Evolutionary conservation across 1,284 basidiomycete genomes (phyloP).

Genomic region (Naganishia sp.): DNA sequence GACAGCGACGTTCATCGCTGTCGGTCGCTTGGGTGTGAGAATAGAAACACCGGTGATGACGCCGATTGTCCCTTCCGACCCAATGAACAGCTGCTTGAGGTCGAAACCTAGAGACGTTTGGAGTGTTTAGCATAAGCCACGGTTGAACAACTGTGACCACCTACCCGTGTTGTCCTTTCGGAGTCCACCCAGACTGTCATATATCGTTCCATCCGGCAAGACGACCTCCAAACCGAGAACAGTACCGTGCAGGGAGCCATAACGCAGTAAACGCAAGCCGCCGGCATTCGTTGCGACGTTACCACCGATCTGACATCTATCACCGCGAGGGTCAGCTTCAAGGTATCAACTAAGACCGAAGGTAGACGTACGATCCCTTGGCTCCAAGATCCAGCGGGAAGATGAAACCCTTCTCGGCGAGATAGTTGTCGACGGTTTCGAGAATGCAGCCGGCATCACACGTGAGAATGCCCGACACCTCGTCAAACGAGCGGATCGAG

Average conservation of each 20-base stretch:
- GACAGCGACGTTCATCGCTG: conserved; percentile 61
- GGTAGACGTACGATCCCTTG: conserved; percentile 71
- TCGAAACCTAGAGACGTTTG: conserved; percentile 73
- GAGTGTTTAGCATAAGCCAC: conserved; percentile 2
- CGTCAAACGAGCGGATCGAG: conserved; percentile 86
- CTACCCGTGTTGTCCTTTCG: conserved; percentile 97
- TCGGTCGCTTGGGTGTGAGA: conserved; percentile 85
- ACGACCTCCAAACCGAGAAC: conserved; percentile 98
- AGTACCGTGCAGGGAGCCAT: conserved; percentile 92
- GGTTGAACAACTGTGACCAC: conserved; percentile 36
- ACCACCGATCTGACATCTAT: conserved; percentile 88
- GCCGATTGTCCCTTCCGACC: conserved; percentile 93
- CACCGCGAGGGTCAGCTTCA: conserved; percentile 51
- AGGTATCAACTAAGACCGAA: conserved; percentile 48
- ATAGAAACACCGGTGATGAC: conserved; percentile 95
- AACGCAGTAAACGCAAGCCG: conserved; percentile 87
- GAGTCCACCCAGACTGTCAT: conserved; percentile 74
- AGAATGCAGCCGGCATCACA: conserved; percentile 89
- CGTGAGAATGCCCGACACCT: conserved; percentile 70
- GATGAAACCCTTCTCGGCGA: conserved; percentile 86
- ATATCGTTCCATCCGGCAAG: conserved; percentile 91
- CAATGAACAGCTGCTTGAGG: conserved; percentile 97
- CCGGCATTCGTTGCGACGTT: conserved; percentile 98
- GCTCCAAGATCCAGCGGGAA: conserved; percentile 98
- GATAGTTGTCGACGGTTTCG: conserved; percentile 83